phyloP scores from a whole-genome alignment of 164 flowering plant species.

The Magnolia changhungtana region DNA sequence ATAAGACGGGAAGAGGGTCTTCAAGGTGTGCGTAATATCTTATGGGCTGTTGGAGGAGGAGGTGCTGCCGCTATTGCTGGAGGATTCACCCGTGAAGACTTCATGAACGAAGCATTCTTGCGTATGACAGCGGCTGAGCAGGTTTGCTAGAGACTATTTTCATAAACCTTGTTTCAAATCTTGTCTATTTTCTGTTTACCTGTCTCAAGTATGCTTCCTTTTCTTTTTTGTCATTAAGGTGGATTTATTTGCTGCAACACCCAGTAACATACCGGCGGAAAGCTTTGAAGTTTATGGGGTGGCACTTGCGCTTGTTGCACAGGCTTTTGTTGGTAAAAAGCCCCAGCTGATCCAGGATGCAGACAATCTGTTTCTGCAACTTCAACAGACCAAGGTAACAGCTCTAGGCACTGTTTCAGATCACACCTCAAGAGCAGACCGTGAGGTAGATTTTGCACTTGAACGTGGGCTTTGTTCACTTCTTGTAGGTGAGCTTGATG shows the following conservation, averaged over 20 bases:
- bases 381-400: slow-evolving; percentile 68
- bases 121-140: slow-evolving; percentile 92
- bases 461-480: slow-evolving; percentile 95
- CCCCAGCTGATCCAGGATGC: slow-evolving; percentile 85
- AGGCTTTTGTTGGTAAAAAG: slow-evolving; percentile 76
- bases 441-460: slow-evolving; percentile 80
- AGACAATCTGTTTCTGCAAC: slow-evolving; percentile 80
- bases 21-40: slow-evolving; percentile 80
- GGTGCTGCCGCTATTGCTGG: slow-evolving; percentile 92
- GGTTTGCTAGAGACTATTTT: slow-evolving; percentile 29
- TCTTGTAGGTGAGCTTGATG: slow-evolving; percentile 86
- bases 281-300: slow-evolving; percentile 93
- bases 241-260: slow-evolving; percentile 83
- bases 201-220: slow-evolving; percentile 3
- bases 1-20: slow-evolving; percentile 80
- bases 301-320: slow-evolving; percentile 94
- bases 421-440: slow-evolving; percentile 37
- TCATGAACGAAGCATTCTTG: slow-evolving; percentile 83
- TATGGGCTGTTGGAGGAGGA: slow-evolving; percentile 98
- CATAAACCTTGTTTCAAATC: background rate
- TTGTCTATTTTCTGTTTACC: background rate
- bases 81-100: slow-evolving; percentile 90
- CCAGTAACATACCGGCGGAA: slow-evolving; percentile 82
- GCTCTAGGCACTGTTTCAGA: slow-evolving; percentile 35
- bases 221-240: slow-evolving; percentile 41